These are phyloP conservation scores for Berberis thunbergii DNA, from an alignment of 164 flowering plant species.

Conservation along the genomic window DNA sequence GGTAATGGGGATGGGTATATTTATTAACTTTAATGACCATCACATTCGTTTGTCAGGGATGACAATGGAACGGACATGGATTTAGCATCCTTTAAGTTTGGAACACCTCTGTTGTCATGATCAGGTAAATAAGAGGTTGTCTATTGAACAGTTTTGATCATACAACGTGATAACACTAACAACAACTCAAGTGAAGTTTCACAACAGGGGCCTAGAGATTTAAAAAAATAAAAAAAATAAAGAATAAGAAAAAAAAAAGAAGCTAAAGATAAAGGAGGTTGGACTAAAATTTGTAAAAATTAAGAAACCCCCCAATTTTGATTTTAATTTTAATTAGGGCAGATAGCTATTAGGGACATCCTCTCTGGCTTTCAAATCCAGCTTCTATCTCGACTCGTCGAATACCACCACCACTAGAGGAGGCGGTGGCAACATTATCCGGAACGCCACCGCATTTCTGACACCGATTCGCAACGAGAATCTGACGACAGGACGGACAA, in stretches of 20 bases:
- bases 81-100: too few relatives aligned
- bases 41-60: too few relatives aligned
- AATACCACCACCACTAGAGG: neutral
- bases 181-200: too few relatives aligned
- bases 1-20: too few relatives aligned
- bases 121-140: too few relatives aligned
- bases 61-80: too few relatives aligned
- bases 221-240: neutral
- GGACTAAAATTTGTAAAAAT: neutral
- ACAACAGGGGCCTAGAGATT: too few relatives aligned
- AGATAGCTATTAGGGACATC: neutral
- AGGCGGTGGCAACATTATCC: neutral
- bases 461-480: constrained; percentile 27
- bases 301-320: neutral
- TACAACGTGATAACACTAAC: too few relatives aligned
- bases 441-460: constrained; percentile 1
- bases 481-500: constrained; percentile 80
- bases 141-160: too few relatives aligned
- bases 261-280: neutral
- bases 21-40: too few relatives aligned
- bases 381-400: neutral
- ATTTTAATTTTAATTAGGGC: neutral
- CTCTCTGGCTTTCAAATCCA: neutral
- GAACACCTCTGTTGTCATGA: too few relatives aligned
- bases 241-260: neutral